Conservation (phyloP, 2,329 filamentous ascomycete genomes). For the Hypoxylon sp. region DNA sequence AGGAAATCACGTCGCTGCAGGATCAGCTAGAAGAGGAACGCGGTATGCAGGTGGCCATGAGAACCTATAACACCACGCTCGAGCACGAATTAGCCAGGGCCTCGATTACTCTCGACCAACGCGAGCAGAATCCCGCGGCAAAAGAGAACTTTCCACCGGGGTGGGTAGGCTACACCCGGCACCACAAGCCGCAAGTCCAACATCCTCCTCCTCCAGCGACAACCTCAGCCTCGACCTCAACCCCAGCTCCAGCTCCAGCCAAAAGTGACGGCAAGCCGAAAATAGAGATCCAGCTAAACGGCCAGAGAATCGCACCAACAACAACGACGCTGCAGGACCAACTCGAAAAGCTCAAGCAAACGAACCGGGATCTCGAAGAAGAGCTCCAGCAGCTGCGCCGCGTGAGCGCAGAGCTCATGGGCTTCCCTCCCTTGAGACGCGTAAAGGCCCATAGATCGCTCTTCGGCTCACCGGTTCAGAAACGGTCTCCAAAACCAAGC, state of each 20-base stretch:
- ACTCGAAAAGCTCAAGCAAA: not conserved
- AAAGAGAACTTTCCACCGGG: not conserved
- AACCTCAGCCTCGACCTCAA: not conserved
- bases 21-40: constrained; percentile 1
- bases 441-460: not conserved
- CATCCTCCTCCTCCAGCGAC: not conserved
- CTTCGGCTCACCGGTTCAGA: not conserved
- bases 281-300: not conserved
- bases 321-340: not conserved
- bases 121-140: not conserved
- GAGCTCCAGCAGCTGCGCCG: not conserved
- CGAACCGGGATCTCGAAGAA: constrained; percentile 5
- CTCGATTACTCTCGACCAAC: not conserved
- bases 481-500: not conserved
- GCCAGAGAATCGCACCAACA: not conserved
- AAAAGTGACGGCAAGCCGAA: not conserved
- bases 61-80: not conserved
- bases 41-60: not conserved
- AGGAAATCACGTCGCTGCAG: not conserved
- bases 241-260: not conserved
- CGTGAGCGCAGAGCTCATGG: not conserved
- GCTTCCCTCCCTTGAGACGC: constrained; percentile 9
- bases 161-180: not conserved
- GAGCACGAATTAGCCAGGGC: not conserved
- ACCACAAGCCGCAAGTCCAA: not conserved